phyloP scores from a whole-genome alignment of 2,329 filamentous ascomycete species.

The Scolecobasidium constrictum region DNA sequence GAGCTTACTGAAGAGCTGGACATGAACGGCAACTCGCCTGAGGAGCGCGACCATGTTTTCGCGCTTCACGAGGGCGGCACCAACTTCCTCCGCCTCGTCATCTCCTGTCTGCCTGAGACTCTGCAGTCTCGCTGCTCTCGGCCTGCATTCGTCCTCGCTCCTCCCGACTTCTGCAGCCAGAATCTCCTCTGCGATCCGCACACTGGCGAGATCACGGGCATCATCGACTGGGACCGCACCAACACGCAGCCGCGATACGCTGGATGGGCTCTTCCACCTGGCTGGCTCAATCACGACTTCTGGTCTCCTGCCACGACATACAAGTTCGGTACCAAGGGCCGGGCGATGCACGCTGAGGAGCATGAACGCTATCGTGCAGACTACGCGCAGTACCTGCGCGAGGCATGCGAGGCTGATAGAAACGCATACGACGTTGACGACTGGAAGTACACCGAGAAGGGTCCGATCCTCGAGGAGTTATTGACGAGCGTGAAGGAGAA shows the following conservation, averaged over 20 bases:
- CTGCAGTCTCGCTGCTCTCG: background rate
- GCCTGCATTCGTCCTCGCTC: constrained; percentile 6
- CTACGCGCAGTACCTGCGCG: background rate
- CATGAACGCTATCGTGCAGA: constrained; percentile 4
- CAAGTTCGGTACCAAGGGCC: background rate
- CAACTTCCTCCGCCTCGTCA: too few species aligned
- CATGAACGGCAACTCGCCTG: too few species aligned
- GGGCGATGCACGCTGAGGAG: too few species aligned
- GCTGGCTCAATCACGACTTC: constrained; percentile 5
- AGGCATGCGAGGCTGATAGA: background rate
- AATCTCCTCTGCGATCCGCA: background rate
- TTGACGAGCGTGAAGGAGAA: too few species aligned
- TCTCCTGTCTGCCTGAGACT: too few species aligned
- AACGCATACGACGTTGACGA: too few species aligned
- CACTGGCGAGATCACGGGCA: constrained; percentile 11
- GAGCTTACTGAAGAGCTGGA: too few species aligned
- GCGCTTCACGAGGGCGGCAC: too few species aligned
- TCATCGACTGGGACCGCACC: constrained; percentile 12
- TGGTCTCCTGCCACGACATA: too few species aligned
- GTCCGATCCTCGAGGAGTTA: background rate
- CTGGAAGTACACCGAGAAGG: constrained; percentile 1
- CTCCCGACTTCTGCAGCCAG: constrained; percentile 2
- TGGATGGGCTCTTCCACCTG: background rate
- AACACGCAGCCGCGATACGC: background rate
- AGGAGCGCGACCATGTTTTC: too few species aligned